These are phyloP conservation scores for Knufia petricola DNA, from an alignment of 2,329 filamentous ascomycete genomes.

Conservation along the genomic window DNA sequence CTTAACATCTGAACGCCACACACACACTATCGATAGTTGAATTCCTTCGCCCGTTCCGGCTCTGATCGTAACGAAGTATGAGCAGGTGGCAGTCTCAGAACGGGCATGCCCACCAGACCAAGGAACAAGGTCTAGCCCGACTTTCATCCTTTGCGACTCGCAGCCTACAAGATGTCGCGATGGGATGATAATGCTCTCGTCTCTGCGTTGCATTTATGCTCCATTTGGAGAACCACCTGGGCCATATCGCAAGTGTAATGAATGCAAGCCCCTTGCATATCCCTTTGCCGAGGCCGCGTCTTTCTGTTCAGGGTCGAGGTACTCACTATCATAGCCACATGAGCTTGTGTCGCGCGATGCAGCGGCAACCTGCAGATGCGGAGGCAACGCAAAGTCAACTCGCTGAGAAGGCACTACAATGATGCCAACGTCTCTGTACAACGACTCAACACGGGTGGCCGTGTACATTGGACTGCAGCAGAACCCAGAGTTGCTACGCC, in stretches of 20 bases:
- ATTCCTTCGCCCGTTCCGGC: not conserved
- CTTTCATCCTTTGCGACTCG: not conserved
- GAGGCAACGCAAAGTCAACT: slow-evolving; percentile 7
- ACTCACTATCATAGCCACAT: slow-evolving; percentile 3
- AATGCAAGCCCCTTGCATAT: slow-evolving; percentile 7
- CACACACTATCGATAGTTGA: slow-evolving; percentile 4
- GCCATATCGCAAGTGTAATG: not conserved
- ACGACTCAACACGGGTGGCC: not conserved
- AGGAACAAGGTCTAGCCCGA: not conserved
- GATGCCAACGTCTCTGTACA: not conserved
- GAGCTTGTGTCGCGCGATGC: slow-evolving; percentile 6
- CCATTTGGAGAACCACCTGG: not conserved
- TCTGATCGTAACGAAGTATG: not conserved
- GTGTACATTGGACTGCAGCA: not conserved
- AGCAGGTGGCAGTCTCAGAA: slow-evolving; percentile 4
- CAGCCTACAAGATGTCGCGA: slow-evolving; percentile 4
- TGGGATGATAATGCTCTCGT: not conserved
- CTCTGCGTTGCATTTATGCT: not conserved
- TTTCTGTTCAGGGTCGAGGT: not conserved
- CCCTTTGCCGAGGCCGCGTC: slow-evolving; percentile 1
- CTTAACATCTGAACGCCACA: not conserved
- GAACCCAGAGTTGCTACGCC: not conserved
- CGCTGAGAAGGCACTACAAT: slow-evolving; percentile 10
- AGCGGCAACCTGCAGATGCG: slow-evolving; percentile 10
- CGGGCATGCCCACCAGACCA: slow-evolving; percentile 1